Conservation (phyloP, 345 rosid genomes). For the Bruguiera sexangula region DNA sequence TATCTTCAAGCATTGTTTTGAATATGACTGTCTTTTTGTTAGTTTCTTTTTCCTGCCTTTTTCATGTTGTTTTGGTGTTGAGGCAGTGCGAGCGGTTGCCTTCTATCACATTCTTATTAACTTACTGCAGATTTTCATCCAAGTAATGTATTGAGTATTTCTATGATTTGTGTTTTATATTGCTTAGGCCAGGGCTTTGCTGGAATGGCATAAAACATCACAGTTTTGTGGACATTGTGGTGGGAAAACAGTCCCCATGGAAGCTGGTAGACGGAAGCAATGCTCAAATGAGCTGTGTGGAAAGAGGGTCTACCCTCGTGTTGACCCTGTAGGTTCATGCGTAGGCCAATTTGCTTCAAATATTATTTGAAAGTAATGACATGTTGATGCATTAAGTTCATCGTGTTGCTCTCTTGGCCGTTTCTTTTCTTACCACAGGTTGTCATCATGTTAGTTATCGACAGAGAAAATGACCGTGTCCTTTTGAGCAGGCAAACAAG, state of each 20-base stretch:
- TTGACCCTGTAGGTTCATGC: constrained; percentile 62
- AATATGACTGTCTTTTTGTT: background rate
- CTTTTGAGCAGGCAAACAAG: constrained; percentile 86
- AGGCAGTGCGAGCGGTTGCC: background rate
- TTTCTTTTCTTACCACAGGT: constrained; percentile 45
- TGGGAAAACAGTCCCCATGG: constrained; percentile 52
- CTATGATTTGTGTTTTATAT: background rate
- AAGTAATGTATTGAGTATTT: background rate
- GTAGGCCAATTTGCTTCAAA: background rate
- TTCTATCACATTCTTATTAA: background rate
- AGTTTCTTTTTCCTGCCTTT: background rate
- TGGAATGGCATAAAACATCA: constrained; percentile 74
- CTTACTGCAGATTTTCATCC: background rate
- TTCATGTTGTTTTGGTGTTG: constrained; percentile 5
- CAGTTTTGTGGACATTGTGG: constrained; percentile 85
- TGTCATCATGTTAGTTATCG: constrained; percentile 93
- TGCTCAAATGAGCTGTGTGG: constrained; percentile 63
- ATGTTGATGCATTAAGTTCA: background rate
- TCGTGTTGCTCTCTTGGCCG: constrained; percentile 13
- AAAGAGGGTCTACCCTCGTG: constrained; percentile 78
- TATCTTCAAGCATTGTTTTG: too few relatives aligned
- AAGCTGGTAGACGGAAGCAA: constrained; percentile 80
- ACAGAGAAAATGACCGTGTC: constrained; percentile 72
- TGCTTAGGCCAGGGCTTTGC: constrained; percentile 73
- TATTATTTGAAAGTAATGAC: constrained; percentile 5